phyloP scores from a whole-genome alignment of 129 eudicot species.

The Pseudognaphalium luteoalbum region DNA sequence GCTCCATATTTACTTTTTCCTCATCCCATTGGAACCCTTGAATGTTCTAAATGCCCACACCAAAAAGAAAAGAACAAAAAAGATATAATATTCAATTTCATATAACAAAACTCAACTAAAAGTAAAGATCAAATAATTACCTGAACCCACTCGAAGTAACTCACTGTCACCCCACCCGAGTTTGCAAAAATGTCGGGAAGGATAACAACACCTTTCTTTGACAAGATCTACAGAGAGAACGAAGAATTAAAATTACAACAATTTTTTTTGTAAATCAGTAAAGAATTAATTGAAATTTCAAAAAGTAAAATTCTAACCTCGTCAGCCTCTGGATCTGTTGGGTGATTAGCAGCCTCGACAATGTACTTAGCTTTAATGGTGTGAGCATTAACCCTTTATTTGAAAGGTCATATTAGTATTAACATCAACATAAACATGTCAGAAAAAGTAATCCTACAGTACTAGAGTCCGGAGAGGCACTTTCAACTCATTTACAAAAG shows the following conservation, averaged over 20 bases:
- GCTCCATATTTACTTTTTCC: constrained; percentile 75
- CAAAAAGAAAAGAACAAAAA: background rate
- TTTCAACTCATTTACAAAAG: no score
- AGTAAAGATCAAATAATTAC: constrained; percentile 30
- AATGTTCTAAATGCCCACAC: constrained; percentile 57
- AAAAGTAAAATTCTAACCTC: constrained; percentile 71
- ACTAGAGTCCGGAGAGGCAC: no score
- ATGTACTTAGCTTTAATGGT: constrained; percentile 80
- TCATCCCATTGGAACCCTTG: constrained; percentile 99
- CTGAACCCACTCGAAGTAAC: constrained; percentile 99
- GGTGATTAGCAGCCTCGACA: constrained; percentile 96
- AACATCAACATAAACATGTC: background rate
- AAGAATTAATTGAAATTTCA: background rate
- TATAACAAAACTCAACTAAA: background rate
- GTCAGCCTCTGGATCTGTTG: constrained; percentile 97
- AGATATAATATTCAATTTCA: background rate
- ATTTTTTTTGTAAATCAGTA: background rate
- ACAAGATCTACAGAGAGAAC: constrained; percentile 45
- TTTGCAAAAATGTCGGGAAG: constrained; percentile 95
- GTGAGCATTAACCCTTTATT: constrained; percentile 76
- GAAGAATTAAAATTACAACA: background rate
- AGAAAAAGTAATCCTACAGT: background rate
- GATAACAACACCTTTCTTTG: constrained; percentile 87
- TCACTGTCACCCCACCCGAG: constrained; percentile 94
- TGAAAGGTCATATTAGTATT: background rate